phyloP scores from a whole-genome alignment of 208 protist species.

The Leishmania martiniquensis region DNA sequence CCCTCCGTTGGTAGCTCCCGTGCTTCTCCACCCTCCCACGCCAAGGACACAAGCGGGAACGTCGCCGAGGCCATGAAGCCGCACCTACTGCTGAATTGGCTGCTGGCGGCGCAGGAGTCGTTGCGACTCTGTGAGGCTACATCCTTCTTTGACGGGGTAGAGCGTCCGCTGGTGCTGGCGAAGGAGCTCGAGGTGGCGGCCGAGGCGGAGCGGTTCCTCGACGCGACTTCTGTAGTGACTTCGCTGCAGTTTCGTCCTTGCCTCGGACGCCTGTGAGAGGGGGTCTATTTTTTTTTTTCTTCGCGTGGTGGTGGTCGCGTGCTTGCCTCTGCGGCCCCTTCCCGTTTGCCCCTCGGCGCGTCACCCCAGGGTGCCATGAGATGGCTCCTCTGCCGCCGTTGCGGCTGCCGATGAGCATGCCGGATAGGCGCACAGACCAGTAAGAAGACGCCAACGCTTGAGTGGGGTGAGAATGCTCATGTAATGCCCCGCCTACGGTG shows the following conservation, averaged over 20 bases:
- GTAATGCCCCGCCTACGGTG: no score
- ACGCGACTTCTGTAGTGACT: conserved; percentile 36
- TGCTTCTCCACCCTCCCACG: not conserved
- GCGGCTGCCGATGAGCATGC: no score
- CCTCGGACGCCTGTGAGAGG: not conserved
- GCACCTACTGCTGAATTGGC: conserved; percentile 18
- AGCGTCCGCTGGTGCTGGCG: conserved; percentile 50
- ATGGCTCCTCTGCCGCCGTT: not conserved
- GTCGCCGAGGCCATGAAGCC: conserved; percentile 9
- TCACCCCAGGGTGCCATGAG: not conserved
- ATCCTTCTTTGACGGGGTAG: conserved; percentile 45
- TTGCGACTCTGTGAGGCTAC: conserved; percentile 31
- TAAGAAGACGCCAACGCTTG: no score
- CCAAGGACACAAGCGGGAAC: not conserved
- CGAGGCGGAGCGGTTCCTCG: conserved; percentile 49
- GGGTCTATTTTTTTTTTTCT: no score
- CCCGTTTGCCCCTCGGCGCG: not conserved
- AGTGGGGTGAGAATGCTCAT: no score
- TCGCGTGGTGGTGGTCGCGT: not conserved
- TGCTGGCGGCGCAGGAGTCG: conserved; percentile 18
- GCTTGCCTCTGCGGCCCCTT: not conserved
- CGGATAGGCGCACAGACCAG: no score
- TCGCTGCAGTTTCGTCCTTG: conserved; percentile 47
- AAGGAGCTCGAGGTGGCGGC: conserved; percentile 46
- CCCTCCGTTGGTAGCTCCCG: conserved; percentile 1